Conservation (phyloP, 257 asterid genomes). For the Buddleja alternifolia region DNA sequence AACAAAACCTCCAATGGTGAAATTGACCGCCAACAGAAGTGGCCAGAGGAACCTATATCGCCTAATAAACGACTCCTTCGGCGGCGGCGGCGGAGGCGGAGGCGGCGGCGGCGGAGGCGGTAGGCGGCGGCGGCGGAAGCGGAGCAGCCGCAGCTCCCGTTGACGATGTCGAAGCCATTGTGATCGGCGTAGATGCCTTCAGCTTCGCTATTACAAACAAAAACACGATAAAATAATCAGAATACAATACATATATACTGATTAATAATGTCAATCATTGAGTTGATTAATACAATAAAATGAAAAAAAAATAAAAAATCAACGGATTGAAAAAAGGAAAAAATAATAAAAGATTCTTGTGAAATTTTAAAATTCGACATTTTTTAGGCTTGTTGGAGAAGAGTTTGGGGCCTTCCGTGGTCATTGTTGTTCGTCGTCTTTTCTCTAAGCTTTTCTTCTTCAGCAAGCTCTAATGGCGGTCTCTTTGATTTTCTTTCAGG, state of each 20-base stretch:
- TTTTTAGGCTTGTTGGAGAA: constrained; percentile 67
- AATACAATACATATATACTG: neutral
- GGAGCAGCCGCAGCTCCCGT: constrained; percentile 43
- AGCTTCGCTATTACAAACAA: constrained; percentile 50
- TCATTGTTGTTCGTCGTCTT: constrained; percentile 43
- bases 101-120: constrained; percentile 42
- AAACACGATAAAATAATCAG: constrained; percentile 5
- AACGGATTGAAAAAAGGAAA: neutral
- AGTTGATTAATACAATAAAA: neutral
- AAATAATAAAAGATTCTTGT: neutral
- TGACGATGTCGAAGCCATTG: constrained; percentile 40
- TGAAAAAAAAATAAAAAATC: neutral
- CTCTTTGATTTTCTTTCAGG: constrained; percentile 4
- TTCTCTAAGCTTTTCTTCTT: neutral
- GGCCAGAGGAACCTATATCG: constrained; percentile 77
- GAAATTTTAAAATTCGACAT: constrained; percentile 37
- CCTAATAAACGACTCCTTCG: constrained; percentile 62
- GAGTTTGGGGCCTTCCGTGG: constrained; percentile 55
- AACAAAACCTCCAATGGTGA: constrained; percentile 70
- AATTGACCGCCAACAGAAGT: constrained; percentile 69
- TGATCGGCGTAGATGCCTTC: constrained; percentile 49
- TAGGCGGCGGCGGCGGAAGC: constrained; percentile 38
- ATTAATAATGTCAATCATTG: constrained; percentile 9
- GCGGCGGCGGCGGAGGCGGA: constrained; percentile 44
- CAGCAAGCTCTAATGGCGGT: neutral